Percentiles rank a stretch among this genome's conserved stretches.
Conservation (phyloP, 2,329 filamentous ascomycete genomes). For the Fusarium paranaense region DNA sequence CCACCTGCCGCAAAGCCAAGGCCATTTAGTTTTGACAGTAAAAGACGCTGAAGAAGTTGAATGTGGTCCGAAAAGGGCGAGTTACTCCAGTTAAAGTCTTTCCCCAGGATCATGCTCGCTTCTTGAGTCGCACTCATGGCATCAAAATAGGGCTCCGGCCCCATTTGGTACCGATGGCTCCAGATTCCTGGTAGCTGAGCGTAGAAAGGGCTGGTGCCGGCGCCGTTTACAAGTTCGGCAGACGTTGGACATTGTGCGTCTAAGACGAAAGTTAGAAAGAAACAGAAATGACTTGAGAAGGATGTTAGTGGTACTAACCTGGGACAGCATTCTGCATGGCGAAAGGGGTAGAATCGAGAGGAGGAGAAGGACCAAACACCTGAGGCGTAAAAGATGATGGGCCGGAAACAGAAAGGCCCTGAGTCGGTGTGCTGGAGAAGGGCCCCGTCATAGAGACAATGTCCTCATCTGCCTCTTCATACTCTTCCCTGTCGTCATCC, state of each 20-base stretch:
- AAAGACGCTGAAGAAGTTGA: slow-evolving; percentile 39
- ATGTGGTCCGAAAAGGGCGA: slow-evolving; percentile 50
- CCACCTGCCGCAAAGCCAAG: slow-evolving; percentile 27
- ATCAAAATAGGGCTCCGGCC: slow-evolving; percentile 40
- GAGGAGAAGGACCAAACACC: slow-evolving; percentile 6
- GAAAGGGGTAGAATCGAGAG: background rate
- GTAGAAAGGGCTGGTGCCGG: slow-evolving; percentile 31
- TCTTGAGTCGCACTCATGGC: slow-evolving; percentile 41
- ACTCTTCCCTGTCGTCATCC: background rate
- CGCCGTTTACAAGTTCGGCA: slow-evolving; percentile 14
- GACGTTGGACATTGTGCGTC: background rate
- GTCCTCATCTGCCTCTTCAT: background rate
- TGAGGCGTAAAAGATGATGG: background rate
- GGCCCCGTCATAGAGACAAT: background rate
- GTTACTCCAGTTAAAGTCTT: slow-evolving; percentile 43
- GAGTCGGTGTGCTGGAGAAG: background rate
- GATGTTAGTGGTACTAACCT: background rate
- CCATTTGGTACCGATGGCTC: slow-evolving; percentile 48
- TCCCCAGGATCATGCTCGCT: slow-evolving; percentile 36
- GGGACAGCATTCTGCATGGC: background rate
- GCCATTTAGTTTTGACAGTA: slow-evolving; percentile 39
- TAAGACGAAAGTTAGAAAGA: background rate
- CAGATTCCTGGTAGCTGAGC: slow-evolving; percentile 47
- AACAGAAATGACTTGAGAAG: accelerated
- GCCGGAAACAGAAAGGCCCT: background rate